Conservation (phyloP, 2,329 filamentous ascomycete species). For the Biscogniauxia sp. region DNA sequence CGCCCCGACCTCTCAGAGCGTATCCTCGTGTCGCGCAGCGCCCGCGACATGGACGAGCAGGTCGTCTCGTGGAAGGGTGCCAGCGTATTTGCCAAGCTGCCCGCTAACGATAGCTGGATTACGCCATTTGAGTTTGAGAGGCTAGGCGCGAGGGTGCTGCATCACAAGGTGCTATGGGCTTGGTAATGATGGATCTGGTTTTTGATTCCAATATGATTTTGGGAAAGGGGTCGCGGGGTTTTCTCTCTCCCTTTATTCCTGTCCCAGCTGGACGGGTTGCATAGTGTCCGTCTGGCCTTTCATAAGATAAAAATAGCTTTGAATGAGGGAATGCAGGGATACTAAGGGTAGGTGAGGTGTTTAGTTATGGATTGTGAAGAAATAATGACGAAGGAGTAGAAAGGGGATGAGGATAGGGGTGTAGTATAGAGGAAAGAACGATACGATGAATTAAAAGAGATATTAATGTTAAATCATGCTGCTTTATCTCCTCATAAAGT, state of each 20-base stretch:
- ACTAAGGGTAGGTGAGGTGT: too few species aligned
- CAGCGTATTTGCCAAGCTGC: conserved; percentile 89
- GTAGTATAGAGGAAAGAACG: background rate
- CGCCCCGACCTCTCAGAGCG: conserved; percentile 59
- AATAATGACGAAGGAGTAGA: too few species aligned
- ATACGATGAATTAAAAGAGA: background rate
- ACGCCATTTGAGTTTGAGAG: conserved; percentile 84
- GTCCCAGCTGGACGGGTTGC: too few species aligned
- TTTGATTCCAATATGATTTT: background rate
- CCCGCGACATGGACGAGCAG: conserved; percentile 91
- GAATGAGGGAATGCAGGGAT: too few species aligned
- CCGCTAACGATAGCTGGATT: conserved; percentile 95
- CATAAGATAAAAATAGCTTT: too few species aligned
- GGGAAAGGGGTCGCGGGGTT: too few species aligned
- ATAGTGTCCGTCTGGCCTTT: too few species aligned
- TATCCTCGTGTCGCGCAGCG: conserved; percentile 66
- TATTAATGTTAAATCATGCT: too few species aligned
- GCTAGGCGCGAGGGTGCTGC: conserved; percentile 75
- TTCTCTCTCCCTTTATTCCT: too few species aligned
- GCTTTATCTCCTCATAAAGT: too few species aligned
- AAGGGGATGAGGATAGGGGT: too few species aligned
- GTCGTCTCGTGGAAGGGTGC: conserved; percentile 98
- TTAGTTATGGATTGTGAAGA: too few species aligned
- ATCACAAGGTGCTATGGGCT: conserved; percentile 73
- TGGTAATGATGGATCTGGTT: conserved; percentile 39